Evolutionary conservation across 495 filamentous ascomycete genomes (phyloP), one percentile per base, ranked within the genome.

Genomic region (Hypoxylon fuscum): DNA sequence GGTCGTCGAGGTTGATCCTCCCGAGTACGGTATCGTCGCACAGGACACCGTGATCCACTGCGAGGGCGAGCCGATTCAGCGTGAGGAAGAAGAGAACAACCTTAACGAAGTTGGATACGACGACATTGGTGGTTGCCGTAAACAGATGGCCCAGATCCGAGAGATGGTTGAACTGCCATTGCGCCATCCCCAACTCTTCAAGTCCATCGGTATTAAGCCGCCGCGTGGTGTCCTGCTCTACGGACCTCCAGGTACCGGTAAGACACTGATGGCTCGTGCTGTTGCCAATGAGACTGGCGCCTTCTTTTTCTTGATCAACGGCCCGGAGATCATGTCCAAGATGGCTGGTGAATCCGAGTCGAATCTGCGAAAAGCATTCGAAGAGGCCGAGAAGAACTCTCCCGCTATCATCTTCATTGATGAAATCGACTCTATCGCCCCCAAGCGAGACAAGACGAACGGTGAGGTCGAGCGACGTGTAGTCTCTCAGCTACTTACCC

Each of bases 361-460:
- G 38, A 98, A 98, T 76, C 78, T 98, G 42, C 88, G 94, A 65
- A 97, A 97, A 79, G 94, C 94, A 10, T 98, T 98, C 68, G 94
- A 98, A 74, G 95, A 98, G 81, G 94, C 94, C 29, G 94, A 98
- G 83, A 98, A 98, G 88, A 97, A 98, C 79, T 96, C 94, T 1
- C 94, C 94, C 6, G 93, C 94, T 32, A 97, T 98, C 74, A 98
- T 98, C 79, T 98, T 98, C 84, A 98, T 98, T 67, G 94, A 98
- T 72, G 94, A 98, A 72, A 97, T 98, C 74, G 94, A 98, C 68
- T 97, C 94, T 5, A 98, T 98, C 67, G 94, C 94, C 3, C 94
- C 94, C 54, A 98, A 98, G 88, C 93, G 94, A 87, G 94, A 98
- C 58, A 98, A 98, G 91, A 98, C 94, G 59, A 98, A 98, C 77